Evolutionary conservation across 306 rosid species (phyloP).

Genomic region (Carpinus viminea): DNA sequence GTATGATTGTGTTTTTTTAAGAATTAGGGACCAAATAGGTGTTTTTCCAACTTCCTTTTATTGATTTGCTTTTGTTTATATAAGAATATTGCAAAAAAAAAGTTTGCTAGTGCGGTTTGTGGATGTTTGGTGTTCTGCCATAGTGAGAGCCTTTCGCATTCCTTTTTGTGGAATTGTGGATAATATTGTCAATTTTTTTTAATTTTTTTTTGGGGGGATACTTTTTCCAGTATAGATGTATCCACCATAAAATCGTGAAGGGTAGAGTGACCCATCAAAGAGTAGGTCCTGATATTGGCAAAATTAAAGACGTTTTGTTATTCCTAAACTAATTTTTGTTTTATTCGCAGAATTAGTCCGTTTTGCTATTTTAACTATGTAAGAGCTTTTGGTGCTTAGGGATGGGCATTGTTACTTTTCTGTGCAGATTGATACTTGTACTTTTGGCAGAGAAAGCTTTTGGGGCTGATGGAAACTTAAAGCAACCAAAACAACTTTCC

Average conservation of each 20-base stretch:
- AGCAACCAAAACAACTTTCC: constrained; percentile 82
- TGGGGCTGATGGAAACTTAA: constrained; percentile 76
- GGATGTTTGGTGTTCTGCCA: not conserved
- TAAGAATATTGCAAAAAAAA: not conserved
- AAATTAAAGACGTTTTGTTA: not conserved
- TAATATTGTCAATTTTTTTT: too few species aligned
- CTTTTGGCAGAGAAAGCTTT: constrained; percentile 81
- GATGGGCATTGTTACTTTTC: not conserved
- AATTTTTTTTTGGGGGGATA: not conserved
- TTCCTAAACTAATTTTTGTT: not conserved
- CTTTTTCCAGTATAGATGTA: not conserved
- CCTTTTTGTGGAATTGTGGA: not conserved
- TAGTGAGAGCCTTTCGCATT: not conserved
- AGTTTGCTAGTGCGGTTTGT: not conserved
- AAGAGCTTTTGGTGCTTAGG: not conserved
- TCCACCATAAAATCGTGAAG: not conserved
- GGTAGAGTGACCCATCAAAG: not conserved
- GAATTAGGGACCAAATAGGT: not conserved
- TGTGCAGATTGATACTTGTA: constrained; percentile 17
- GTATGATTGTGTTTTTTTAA: too few species aligned
- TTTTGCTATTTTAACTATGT: not conserved
- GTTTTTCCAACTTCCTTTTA: not conserved
- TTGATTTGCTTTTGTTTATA: not conserved
- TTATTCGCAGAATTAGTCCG: not conserved
- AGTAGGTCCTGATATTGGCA: not conserved